These are phyloP conservation scores for Diplodia sapinea DNA, from an alignment of 2,329 filamentous ascomycete genomes.

Conservation along the genomic window DNA sequence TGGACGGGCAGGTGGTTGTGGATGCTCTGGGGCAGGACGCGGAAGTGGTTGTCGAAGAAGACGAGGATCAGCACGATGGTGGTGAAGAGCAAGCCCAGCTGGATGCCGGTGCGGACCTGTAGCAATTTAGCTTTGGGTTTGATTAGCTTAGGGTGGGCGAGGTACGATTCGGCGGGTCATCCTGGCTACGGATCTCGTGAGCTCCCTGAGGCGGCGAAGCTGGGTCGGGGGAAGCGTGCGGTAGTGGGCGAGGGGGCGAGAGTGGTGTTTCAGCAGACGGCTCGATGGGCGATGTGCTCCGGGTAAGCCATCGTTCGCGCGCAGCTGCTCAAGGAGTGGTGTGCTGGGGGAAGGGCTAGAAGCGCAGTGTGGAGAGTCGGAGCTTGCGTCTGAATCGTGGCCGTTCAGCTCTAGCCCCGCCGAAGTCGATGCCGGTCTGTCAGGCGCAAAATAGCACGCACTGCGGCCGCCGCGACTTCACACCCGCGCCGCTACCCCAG, in stretches of 20 bases:
- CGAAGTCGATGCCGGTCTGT: conserved; percentile 3
- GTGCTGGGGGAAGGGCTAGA: conserved; percentile 17
- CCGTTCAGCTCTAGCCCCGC: conserved; percentile 18
- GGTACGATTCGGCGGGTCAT: conserved; percentile 51
- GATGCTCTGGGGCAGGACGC: conserved; percentile 81
- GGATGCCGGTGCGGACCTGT: conserved; percentile 68
- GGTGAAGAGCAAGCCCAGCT: conserved; percentile 70
- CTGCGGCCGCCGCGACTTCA: conserved; percentile 5
- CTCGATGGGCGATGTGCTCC: conserved; percentile 14
- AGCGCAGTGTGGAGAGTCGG: conserved; percentile 26
- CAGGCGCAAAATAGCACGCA: neutral
- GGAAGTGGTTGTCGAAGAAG: conserved; percentile 86
- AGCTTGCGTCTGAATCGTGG: conserved; percentile 28
- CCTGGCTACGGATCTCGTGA: conserved; percentile 32
- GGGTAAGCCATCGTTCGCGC: conserved; percentile 28
- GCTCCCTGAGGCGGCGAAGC: conserved; percentile 24
- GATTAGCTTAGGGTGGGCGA: conserved; percentile 24
- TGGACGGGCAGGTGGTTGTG: conserved; percentile 84
- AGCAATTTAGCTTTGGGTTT: conserved; percentile 21
- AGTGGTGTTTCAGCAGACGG: conserved; percentile 30
- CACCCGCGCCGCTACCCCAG: conserved; percentile 24
- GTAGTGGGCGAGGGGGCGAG: conserved; percentile 13
- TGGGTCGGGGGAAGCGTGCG: neutral
- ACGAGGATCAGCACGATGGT: conserved; percentile 72
- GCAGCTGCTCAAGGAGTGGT: conserved; percentile 19